Base-by-base conservation (phyloP, 202 grass and related monocot genomes). In the Schoenoplectus tabernaemontani region DNA sequence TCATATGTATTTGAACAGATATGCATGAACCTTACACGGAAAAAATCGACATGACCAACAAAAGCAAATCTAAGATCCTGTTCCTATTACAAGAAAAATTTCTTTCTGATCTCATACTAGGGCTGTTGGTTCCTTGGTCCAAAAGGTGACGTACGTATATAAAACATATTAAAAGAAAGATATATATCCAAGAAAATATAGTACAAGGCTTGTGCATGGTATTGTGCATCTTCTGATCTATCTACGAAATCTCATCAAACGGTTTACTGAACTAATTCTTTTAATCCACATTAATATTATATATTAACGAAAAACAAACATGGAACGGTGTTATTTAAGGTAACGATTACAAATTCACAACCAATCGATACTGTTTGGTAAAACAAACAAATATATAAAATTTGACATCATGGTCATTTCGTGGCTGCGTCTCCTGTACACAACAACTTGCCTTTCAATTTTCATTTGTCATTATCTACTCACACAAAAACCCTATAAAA, bases 401-500 rank as follows among this genome's bases (percentile, higher is more conserved):
- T n/a, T 8, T 51, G 47, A 51, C 47, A 51, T 13, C 17, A 51
- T 61, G 68, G 37, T 69, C 65, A 57, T 42, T 44, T 12, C 7
- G 81, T 47, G 76, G 84, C 84, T 85, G 84, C 90, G 87, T 87
- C 47, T 87, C 90, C 90, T 75, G 9, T 66, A 83, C 90, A 89
- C 82, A 89, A 87, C 77, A 68, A 87, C 69, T 89, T 82, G 38
- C 79, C 65, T 83, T 84, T 19, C 4, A 78, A 23, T 20, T 19
- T 36, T 30, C 32, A 73, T 43, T 46, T 76, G 84, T 87, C 66
- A 62, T 70, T 76, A 9, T 82, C 68, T 39, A 22, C 26, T 41
- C 4, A 60, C 36, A 81, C 76, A 83, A 75, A 86, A 84, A 78
- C 85, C 51, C 91, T 94, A 91, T 94, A 89, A 89, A 89, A 87